These are phyloP conservation scores for Marchantia paleacea DNA, from an alignment of 225 moss, liverwort and hornwort genomes.

Conservation along the genomic window DNA sequence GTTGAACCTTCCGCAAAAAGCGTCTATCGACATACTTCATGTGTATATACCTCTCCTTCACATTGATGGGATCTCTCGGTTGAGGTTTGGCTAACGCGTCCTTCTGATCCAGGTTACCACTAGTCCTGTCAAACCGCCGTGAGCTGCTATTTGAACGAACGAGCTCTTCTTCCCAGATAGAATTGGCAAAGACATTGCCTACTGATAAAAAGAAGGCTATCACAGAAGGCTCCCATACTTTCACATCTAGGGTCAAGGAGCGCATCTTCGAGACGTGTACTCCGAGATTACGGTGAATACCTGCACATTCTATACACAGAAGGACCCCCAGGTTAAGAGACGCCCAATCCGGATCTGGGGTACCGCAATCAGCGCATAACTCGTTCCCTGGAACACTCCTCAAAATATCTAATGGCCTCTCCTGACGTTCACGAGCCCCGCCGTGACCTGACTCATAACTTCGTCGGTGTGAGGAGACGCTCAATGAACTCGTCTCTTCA, in stretches of 20 bases:
- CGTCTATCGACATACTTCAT: conserved; percentile 79
- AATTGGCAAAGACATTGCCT: conserved; percentile 77
- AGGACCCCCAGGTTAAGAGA: conserved; percentile 87
- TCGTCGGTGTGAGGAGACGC: conserved; percentile 31
- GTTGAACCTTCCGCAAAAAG: conserved; percentile 50
- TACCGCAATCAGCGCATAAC: conserved; percentile 86
- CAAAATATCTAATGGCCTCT: conserved; percentile 73
- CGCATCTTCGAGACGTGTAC: conserved; percentile 96
- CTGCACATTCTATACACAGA: conserved; percentile 91
- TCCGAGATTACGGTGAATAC: conserved; percentile 91
- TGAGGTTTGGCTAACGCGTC: conserved; percentile 56
- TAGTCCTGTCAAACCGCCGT: conserved; percentile 44
- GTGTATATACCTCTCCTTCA: conserved; percentile 84
- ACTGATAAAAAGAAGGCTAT: conserved; percentile 82
- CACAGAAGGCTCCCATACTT: conserved; percentile 96
- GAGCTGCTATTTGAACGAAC: conserved; percentile 39
- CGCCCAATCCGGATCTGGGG: conserved; percentile 92
- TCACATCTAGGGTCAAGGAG: conserved; percentile 87
- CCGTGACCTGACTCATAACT: conserved; percentile 48
- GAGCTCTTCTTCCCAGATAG: conserved; percentile 86
- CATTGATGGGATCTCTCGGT: conserved; percentile 56
- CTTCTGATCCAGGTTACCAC: conserved; percentile 37
- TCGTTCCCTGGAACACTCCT: conserved; percentile 73
- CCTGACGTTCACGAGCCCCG: conserved; percentile 46
- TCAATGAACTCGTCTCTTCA: conserved; percentile 50